These are phyloP conservation scores for Neurospora sp. DNA, from an alignment of 495 filamentous ascomycete species.

Conservation along the genomic window DNA sequence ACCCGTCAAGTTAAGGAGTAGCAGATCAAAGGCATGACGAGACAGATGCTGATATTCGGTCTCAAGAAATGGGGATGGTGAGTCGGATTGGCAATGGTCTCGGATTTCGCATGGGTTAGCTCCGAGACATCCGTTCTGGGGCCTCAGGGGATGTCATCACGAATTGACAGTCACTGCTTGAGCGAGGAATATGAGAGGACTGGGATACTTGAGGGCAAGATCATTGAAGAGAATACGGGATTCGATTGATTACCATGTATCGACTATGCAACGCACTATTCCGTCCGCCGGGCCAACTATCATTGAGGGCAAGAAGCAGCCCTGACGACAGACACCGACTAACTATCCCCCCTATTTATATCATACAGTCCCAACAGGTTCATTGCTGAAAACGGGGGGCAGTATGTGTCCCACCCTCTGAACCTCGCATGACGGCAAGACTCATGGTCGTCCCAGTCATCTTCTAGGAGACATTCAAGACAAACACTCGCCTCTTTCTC, in stretches of 20 bases:
- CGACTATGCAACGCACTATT: not conserved
- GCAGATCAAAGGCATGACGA: too few relatives aligned
- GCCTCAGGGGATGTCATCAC: not conserved
- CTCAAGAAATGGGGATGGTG: too few relatives aligned
- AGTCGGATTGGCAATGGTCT: too few relatives aligned
- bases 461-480: not conserved
- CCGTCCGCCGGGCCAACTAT: too few relatives aligned
- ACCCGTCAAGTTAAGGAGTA: too few relatives aligned
- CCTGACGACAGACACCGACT: too few relatives aligned
- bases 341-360: too few relatives aligned
- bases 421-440: too few relatives aligned
- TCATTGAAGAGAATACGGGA: not conserved
- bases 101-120: not conserved
- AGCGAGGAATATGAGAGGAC: not conserved
- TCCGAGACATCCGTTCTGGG: not conserved
- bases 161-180: not conserved
- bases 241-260: not conserved
- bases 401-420: too few relatives aligned
- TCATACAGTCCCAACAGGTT: not conserved
- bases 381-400: not conserved
- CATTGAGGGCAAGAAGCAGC: too few relatives aligned
- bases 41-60: too few relatives aligned
- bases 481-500: not conserved
- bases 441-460: not conserved
- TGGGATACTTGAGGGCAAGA: not conserved